Evolutionary conservation across 192 early-diverging fungal genomes (phyloP), one percentile per base, ranked within the genome.

Genomic region (Powellomyces hirtus): DNA sequence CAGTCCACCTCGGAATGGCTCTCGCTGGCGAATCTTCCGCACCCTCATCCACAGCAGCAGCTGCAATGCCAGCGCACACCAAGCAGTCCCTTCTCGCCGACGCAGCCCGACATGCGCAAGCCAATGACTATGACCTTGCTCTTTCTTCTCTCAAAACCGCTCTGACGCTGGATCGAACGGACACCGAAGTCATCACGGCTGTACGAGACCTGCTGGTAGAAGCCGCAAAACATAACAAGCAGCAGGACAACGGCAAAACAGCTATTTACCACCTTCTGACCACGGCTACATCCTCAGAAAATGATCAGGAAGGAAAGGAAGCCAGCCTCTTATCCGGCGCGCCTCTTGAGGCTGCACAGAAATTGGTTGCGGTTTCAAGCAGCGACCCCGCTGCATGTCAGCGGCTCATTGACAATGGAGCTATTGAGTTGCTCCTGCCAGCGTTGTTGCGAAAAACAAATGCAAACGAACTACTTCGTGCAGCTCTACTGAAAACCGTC

Each of bases 301-400:
- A 7, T 16, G 44, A 60, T 11, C 14, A 16, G 40, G 26, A 1
- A 22, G 63, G n/a, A 29, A 51, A n/a, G 27, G 31, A 24, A 49
- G 46, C 46, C 4, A 14, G n/a, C n/a, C 5, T 24, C 46, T 18
- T 42, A 18, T 24, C 30, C 11, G 29, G 38, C 11, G 57, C 59
- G 29, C 20, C 59, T 7, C 46, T 75, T 30, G 75, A 73, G n/a
- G 59, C 75, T 0, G 71, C 64, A n/a, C 49, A 75, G 45, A 24
- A 58, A 5, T 50, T 77, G 18, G 63, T 59, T 4, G 22, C 31
- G 42, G 30, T 73, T 33, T 49, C 71, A 14, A 50, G 30, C 27
- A 30, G 40, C 29, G 71, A 68, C 27, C 10, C 34, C 0, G 71
- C 24, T 6, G 70, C 31, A 4, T 36, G 53, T 20, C 8, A 16